phyloP scores from a whole-genome alignment of 192 early-diverging fungal species.

The Powellomyces hirtus region DNA sequence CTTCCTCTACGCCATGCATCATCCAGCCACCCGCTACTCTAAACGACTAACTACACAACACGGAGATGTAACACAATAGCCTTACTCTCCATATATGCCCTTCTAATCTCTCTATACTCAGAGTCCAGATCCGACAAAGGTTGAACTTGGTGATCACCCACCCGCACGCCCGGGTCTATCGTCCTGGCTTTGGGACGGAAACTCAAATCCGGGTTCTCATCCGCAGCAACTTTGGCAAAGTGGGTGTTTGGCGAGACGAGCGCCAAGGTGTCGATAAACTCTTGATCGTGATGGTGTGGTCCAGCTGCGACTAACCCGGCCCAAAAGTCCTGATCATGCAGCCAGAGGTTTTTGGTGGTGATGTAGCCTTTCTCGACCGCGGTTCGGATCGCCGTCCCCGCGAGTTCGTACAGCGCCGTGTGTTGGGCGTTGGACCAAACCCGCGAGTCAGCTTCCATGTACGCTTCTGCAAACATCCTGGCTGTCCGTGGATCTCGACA shows the following conservation, averaged over 20 bases:
- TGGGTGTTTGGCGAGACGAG: neutral
- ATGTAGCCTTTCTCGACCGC: constrained; percentile 17
- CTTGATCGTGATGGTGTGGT: too few species aligned
- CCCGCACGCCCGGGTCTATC: neutral
- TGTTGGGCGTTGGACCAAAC: constrained; percentile 11
- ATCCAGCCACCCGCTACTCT: too few species aligned
- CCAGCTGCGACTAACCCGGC: neutral
- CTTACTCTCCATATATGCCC: neutral
- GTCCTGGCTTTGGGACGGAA: neutral
- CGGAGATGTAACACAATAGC: neutral
- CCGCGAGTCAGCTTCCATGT: constrained; percentile 14
- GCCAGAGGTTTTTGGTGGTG: neutral
- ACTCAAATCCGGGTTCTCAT: neutral
- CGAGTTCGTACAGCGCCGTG: constrained; percentile 23
- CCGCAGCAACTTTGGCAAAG: neutral
- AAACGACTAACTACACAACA: too few species aligned
- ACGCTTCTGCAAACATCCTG: constrained; percentile 16
- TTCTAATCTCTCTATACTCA: neutral
- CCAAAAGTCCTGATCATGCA: neutral
- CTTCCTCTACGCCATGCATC: too few species aligned
- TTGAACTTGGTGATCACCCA: neutral
- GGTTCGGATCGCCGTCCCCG: constrained; percentile 9
- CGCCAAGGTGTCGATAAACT: neutral
- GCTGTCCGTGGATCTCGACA: constrained; percentile 11
- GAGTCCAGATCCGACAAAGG: neutral